Evolutionary conservation across 345 rosid genomes (phyloP), one percentile per base, ranked within the genome.

Genomic region (Cardamine resedifolia): DNA sequence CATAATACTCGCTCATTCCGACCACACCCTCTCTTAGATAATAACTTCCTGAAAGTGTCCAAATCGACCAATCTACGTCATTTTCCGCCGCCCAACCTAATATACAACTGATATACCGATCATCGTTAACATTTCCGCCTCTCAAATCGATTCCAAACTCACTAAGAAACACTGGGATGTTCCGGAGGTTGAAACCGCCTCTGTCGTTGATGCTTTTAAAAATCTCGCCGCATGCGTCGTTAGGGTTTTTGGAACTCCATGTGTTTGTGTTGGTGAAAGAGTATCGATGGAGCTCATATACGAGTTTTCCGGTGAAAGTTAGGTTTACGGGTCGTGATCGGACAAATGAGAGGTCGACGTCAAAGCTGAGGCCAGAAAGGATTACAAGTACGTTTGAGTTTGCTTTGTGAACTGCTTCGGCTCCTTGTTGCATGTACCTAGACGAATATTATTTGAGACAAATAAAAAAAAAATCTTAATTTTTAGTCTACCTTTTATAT

Each of bases 401-500:
- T 33, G 87, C 91, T 27, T 83, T 27, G 77, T 92, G 97, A 70
- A 92, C 93, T 15, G 90, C 91, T 71, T 90, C 97, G 6, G 97
- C 98, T 56, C 97, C 97, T 72, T 70, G 73, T 63, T 82, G 85
- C 98, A 89, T 89, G 79, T 91, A 83, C 81, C 90, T 90, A 51
- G 27, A 39, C 20, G 14, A 16, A 59, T 21, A 45, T 34, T 1
- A 49, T 3, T 11, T 50, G 10, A 52, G 57, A 51, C 31, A 50
- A 50, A 23, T 21, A 51, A 10, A 33, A 33, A 8, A 2, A 8
- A 33, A 33, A 33, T 33, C 10, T 33, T 33, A 33, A 10, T 28
- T 28, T 28, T 28, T 4, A n/a, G n/a, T n/a, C n/a, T n/a, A n/a
- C n/a, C n/a, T n/a, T n/a, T n/a, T n/a, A n/a, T n/a, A n/a, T n/a